Evolutionary conservation across 2,329 filamentous ascomycete species (phyloP), one percentile per base, ranked within the genome.

Genomic region (Fusarium subglutinans): DNA sequence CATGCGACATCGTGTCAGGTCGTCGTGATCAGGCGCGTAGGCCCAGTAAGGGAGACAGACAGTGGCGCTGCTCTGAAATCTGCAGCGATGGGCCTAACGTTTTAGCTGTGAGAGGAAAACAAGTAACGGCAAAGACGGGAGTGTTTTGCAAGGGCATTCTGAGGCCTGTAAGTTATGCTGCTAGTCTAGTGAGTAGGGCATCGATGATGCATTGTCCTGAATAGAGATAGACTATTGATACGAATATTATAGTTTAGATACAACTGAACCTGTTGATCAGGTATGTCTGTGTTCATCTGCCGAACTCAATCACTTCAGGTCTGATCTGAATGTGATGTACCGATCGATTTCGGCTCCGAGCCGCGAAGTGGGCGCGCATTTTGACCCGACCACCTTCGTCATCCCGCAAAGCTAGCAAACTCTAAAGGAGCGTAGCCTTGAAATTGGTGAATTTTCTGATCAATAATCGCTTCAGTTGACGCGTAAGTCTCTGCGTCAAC

Each of bases 321-420:
- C 18, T 54, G 10, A 26, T 26, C 26, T 26, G 26, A 26, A 26
- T 26, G 26, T 26, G 26, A 26, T 6, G 26, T 26, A 47, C 67
- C 66, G 67, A 70, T 48, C 47, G 41, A 70, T 70, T 44, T 59
- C 59, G 67, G 66, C 24, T 68, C 43, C 30, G 48, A 51, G 47
- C 54, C 47, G 54, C 44, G 67, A 44, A 40, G 53, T 66, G 67
- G 67, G 66, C 56, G 53, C 51, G 24, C 40, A 33, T 50, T 13
- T 22, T 33, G 58, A 54, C 35, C 66, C 53, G 63, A 24, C 18
- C 24, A 70, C 17, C 22, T 22, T 70, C 67, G 67, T 70, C 66
- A 70, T 70, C 30, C 59, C 41, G 30, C 0, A 4, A 18, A 14
- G 15, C 67, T 70, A 66, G 56, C 18, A 41, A 59, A 70, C n/a